Base-by-base conservation (phyloP, 148 eudicot species). In the Vaccinium vitisidaea region DNA sequence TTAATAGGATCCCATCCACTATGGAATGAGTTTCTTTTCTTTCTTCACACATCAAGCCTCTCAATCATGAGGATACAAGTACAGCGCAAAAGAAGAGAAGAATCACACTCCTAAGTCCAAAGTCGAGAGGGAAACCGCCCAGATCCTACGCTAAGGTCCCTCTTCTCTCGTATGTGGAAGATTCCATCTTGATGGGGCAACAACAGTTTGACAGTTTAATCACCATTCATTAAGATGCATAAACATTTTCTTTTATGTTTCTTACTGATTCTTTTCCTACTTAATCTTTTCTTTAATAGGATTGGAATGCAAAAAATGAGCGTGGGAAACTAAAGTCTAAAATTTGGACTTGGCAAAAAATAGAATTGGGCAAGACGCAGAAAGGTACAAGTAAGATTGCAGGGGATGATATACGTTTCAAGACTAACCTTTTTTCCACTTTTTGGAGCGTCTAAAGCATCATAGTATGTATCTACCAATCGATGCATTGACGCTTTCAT, bases 381-480 rank as follows among this genome's bases (percentile, higher is more conserved):
- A 67, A 11, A 65, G 71, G 30, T 23, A 27, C 73, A 67, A 12
- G 73, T 30, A 65, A 67, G 36, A 11, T 65, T 67, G 73, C 16
- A 7, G 73, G 48, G 7, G 9, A 39, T 15, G 18, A 52, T 50
- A 27, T 10, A 74, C 81, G 56, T 25, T 77, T 23, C 71, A 61
- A 84, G 83, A 91, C 88, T 87, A 27, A 90, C 98, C 95, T 84
- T 90, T 71, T 89, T 88, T 25, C 94, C 98, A 84, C 93, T 93
- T 87, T 95, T 95, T 1, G 98, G 95, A 43, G 98, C 98, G 86
- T 95, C 98, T 61, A 95, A 74, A 54, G 98, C 98, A 86, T 95
- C 98, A 86, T 95, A 95, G 75, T 95, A 95, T 48, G 86, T 53
- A 67, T 95, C 93, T 25, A 93, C 77, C 79, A 95, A 80, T 73